Evolutionary conservation across 805 yeast genomes (phyloP).

Genomic region (Metschnikowia shivogae): DNA sequence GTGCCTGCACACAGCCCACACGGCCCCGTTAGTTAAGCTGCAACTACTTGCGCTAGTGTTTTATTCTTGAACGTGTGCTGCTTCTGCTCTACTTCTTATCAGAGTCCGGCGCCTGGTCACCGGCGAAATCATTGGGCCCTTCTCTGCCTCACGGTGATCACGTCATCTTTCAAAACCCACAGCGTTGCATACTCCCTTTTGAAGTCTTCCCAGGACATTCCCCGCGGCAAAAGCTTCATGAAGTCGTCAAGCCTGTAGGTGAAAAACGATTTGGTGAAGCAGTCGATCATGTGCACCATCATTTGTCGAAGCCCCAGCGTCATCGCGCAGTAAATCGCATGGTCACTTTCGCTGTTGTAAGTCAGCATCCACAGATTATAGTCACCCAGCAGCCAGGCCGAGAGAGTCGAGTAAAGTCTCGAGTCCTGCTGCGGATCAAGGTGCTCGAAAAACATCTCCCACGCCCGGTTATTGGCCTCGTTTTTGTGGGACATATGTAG

Average conservation of each 20-base stretch:
- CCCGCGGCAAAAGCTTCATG: slow-evolving; percentile 28
- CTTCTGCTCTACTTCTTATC: background rate
- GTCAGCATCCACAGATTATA: slow-evolving; percentile 26
- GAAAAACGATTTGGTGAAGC: slow-evolving; percentile 34
- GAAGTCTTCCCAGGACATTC: slow-evolving; percentile 19
- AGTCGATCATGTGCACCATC: slow-evolving; percentile 28
- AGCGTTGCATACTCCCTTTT: slow-evolving; percentile 16
- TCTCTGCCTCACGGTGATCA: slow-evolving; percentile 20
- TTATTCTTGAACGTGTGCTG: no score
- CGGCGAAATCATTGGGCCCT: background rate
- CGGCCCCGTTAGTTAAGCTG: background rate
- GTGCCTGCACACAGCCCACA: background rate
- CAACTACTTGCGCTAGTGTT: no score
- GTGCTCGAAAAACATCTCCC: slow-evolving; percentile 27
- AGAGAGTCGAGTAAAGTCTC: slow-evolving; percentile 16
- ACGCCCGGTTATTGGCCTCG: slow-evolving; percentile 28
- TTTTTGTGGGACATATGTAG: slow-evolving; percentile 45
- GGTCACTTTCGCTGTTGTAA: slow-evolving; percentile 32
- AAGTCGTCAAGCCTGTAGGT: slow-evolving; percentile 26
- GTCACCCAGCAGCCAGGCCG: slow-evolving; percentile 29
- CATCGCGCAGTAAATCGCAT: slow-evolving; percentile 36
- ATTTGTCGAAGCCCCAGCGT: slow-evolving; percentile 35
- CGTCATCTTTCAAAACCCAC: slow-evolving; percentile 32
- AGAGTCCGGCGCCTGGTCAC: no score
- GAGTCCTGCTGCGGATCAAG: slow-evolving; percentile 16